A percentile compares a stretch with the other conserved stretches of the same genome.
Evolutionary conservation across 495 filamentous ascomycete genomes (phyloP).

Genomic region (Schizothecium vesticola): DNA sequence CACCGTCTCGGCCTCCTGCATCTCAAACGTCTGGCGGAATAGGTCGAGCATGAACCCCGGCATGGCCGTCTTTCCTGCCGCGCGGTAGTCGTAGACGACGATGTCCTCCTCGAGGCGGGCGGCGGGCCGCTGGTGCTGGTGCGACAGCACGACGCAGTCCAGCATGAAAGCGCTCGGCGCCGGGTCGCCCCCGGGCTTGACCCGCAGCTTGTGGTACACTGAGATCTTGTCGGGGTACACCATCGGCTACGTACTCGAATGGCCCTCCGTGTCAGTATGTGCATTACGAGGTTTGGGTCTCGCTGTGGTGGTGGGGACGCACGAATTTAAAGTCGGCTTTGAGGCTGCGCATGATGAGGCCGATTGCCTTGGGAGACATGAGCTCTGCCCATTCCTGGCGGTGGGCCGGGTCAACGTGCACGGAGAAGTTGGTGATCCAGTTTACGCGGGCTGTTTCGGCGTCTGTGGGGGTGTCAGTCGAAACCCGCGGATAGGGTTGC

Average conservation of each 20-base stretch:
- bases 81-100: conserved; percentile 77
- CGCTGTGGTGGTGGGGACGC: conserved; percentile 23
- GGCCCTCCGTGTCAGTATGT: background rate
- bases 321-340: conserved; percentile 91
- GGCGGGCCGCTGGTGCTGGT: conserved; percentile 70
- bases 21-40: conserved; percentile 57
- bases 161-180: conserved; percentile 38
- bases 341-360: conserved; percentile 77
- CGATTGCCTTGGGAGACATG: conserved; percentile 57
- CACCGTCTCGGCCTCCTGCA: conserved; percentile 59
- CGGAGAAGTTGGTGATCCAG: conserved; percentile 73
- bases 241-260: conserved; percentile 60
- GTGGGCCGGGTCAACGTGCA: conserved; percentile 61
- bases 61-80: conserved; percentile 51
- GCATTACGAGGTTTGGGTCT: background rate
- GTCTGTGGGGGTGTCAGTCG: conserved; percentile 64
- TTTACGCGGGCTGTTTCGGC: conserved; percentile 81
- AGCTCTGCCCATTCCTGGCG: conserved; percentile 65
- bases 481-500: conserved; percentile 22
- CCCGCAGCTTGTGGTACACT: conserved; percentile 76
- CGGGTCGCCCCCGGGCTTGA: conserved; percentile 23
- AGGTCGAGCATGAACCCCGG: conserved; percentile 61
- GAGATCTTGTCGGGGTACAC: conserved; percentile 81
- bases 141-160: conserved; percentile 66
- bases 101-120: conserved; percentile 77